Evolutionary conservation across 306 rosid species (phyloP), one percentile per base, ranked within the genome.

Genomic region (Acacia acuminata): DNA sequence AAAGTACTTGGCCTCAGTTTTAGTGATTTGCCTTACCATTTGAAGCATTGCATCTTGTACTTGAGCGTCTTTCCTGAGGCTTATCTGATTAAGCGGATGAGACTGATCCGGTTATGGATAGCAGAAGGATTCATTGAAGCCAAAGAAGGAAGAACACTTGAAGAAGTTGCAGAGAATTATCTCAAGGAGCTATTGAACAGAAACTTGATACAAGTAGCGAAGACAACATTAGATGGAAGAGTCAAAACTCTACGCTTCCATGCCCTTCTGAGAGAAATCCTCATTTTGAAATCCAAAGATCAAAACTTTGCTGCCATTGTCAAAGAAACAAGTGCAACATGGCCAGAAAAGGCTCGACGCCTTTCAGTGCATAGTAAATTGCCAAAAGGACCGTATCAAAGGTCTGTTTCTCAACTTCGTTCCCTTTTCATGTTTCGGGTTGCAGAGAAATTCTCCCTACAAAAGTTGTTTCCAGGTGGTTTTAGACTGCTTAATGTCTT

Each of bases 251-350:
- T 84, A 73, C 75, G 81, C 36, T 70, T 90, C 47, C 96, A 92
- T 85, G 90, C 88, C 74, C 83, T 92, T 44, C 47, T 90, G 68
- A 51, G 87, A 73, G 94, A 90, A 81, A 88, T 92, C 71, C 66
- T 85, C 65, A 74, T 87, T 68, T 60, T 34, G 75, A 92, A 90
- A 70, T 86, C 91, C 0, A 88, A 76, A 74, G 88, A 88, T 64
- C 91, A 88, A 74, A 89, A 90, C 71, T 88, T 90, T 83, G 88
- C 83, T 17, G 65, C 85, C 76, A 81, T 85, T 65, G 82, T 71
- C 22, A 86, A 83, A 71, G 92, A 84, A 50, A 82, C 79, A 70
- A 90, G 66, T 11, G 38, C 34, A 8, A 36, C 45, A 20, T 85
- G 86, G 86, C 84, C 90, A 0, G 90, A 92, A 56, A 88, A 85